Percentiles rank a stretch among this genome's conserved stretches.
These are phyloP conservation scores for Neofusicoccum sp. DNA, from an alignment of 2,329 filamentous ascomycete genomes.

Conservation along the genomic window DNA sequence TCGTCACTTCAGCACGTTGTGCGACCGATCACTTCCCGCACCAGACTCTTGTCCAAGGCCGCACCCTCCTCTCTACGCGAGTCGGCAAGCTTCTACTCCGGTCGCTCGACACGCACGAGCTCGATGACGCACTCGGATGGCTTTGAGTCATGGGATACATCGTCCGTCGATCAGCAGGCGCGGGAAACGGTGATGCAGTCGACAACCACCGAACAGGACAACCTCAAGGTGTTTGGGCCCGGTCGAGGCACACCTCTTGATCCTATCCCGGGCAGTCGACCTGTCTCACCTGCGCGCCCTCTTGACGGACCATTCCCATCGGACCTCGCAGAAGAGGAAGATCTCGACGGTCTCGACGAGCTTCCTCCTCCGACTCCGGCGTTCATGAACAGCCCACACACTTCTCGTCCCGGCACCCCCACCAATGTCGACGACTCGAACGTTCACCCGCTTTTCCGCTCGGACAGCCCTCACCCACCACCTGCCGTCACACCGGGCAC, in stretches of 20 bases:
- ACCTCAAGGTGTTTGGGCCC: conserved; percentile 31
- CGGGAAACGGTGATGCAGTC: conserved; percentile 57
- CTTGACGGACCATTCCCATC: conserved; percentile 52
- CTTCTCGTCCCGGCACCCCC: conserved; percentile 39
- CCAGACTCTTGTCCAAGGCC: conserved; percentile 26
- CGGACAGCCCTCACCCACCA: conserved; percentile 67
- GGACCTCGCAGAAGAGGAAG: conserved; percentile 15
- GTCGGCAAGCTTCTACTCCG: conserved; percentile 33
- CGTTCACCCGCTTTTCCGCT: conserved; percentile 76
- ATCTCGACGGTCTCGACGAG: conserved; percentile 10
- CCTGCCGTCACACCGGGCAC: conserved; percentile 67
- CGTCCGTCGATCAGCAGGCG: conserved; percentile 61
- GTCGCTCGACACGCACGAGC: conserved; percentile 16
- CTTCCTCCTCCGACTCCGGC: background rate
- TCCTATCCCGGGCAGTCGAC: conserved; percentile 68
- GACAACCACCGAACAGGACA: conserved; percentile 32
- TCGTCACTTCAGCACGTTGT: conserved; percentile 39
- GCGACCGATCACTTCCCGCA: conserved; percentile 37
- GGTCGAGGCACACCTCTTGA: conserved; percentile 58
- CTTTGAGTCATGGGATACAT: conserved; percentile 76
- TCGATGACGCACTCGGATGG: conserved; percentile 49
- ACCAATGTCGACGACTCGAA: conserved; percentile 57
- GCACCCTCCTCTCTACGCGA: conserved; percentile 33
- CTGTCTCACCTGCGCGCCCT: conserved; percentile 61
- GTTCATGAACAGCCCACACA: conserved; percentile 26